Evolutionary conservation across 2,329 filamentous ascomycete genomes (phyloP).

Genomic region (Stagonosporopsis vannaccii): DNA sequence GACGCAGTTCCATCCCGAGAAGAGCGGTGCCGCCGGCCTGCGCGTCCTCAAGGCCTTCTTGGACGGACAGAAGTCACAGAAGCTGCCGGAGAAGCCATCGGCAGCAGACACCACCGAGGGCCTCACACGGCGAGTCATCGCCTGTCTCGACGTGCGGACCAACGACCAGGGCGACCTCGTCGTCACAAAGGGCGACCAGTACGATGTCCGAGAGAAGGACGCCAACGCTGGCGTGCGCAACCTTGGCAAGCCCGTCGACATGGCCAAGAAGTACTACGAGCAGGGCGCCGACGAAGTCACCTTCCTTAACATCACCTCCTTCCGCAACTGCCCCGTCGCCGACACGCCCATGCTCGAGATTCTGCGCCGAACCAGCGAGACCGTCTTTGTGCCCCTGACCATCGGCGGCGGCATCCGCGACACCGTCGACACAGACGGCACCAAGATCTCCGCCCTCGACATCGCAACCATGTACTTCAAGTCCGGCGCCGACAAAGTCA

Average conservation of each 20-base stretch:
- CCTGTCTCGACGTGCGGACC: conserved; percentile 91
- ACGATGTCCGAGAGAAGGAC: conserved; percentile 93
- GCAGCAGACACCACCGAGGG: conserved; percentile 62
- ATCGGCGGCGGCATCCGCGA: conserved; percentile 96
- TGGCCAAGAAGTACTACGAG: conserved; percentile 93
- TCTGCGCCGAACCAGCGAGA: conserved; percentile 81
- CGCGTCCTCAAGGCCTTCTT: conserved; percentile 86
- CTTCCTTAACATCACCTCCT: conserved; percentile 97
- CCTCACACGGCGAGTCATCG: conserved; percentile 91
- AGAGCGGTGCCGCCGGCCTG: conserved; percentile 89
- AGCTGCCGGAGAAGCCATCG: conserved; percentile 55
- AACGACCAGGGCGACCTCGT: conserved; percentile 96
- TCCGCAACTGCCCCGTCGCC: conserved; percentile 90
- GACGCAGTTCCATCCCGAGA: conserved; percentile 98
- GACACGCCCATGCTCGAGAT: conserved; percentile 98
- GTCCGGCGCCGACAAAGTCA: conserved; percentile 95
- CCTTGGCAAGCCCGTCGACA: conserved; percentile 93
- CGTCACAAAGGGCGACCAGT: conserved; percentile 98
- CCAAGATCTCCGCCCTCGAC: conserved; percentile 84
- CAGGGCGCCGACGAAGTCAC: conserved; percentile 97
- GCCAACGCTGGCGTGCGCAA: conserved; percentile 76
- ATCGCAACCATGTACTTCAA: conserved; percentile 98
- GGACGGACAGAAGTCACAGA: conserved; percentile 68
- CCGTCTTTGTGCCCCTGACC: conserved; percentile 94
- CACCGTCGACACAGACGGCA: conserved; percentile 87